Conservation (phyloP, 192 early-diverging fungal species). For the Mortierella alpina region DNA sequence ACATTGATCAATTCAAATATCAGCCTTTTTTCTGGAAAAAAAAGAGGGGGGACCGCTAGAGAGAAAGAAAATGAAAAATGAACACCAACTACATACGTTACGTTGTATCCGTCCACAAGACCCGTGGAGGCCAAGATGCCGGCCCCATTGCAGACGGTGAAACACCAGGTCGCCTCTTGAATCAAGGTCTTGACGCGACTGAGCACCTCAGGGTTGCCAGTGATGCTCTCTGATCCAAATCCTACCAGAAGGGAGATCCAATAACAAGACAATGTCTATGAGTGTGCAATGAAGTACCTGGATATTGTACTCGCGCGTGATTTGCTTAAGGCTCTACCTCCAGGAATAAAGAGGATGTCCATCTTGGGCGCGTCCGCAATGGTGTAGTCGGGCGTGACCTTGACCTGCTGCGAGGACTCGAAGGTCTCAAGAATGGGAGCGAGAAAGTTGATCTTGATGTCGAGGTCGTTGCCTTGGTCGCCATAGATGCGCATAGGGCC, state of each 20-base stretch:
- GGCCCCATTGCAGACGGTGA: slow-evolving; percentile 61
- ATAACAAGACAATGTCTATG: too few relatives aligned
- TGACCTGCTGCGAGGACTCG: slow-evolving; percentile 23
- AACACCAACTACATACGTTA: slow-evolving; percentile 28
- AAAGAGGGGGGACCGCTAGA: too few relatives aligned
- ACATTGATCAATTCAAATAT: neutral
- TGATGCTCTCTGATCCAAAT: too few relatives aligned
- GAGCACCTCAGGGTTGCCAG: too few relatives aligned
- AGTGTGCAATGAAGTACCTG: neutral
- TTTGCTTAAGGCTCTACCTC: slow-evolving; percentile 15
- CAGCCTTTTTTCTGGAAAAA: neutral
- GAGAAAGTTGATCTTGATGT: slow-evolving; percentile 35
- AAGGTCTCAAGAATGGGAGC: slow-evolving; percentile 11
- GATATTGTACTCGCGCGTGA: too few relatives aligned
- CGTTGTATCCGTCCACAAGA: slow-evolving; percentile 56
- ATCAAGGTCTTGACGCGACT: neutral
- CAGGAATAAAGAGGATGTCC: slow-evolving; percentile 49
- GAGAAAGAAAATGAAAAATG: too few relatives aligned
- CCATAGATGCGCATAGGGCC: slow-evolving; percentile 51
- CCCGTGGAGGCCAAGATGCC: slow-evolving; percentile 58
- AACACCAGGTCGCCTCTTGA: slow-evolving; percentile 24
- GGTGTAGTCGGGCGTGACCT: slow-evolving; percentile 33
- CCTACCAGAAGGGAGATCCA: neutral
- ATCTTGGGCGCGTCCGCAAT: slow-evolving; percentile 34
- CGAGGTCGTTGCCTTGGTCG: slow-evolving; percentile 18